Evolutionary conservation across 441 rosid species (phyloP), one percentile per base, ranked within the genome.

Genomic region (Erodium trifolium): DNA sequence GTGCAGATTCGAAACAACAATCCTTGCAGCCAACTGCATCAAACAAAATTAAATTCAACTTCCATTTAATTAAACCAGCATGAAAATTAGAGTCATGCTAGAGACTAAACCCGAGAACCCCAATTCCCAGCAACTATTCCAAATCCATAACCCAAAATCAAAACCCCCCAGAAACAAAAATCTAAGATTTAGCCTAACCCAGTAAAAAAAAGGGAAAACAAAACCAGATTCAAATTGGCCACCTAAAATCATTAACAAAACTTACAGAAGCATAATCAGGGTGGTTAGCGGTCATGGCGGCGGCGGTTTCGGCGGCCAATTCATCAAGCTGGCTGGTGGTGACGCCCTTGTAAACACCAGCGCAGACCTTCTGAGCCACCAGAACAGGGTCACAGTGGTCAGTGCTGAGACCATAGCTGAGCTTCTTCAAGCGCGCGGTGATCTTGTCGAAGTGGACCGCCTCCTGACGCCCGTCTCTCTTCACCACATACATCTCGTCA

Each of bases 281-380:
- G 71, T 92, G 98, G 62, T 87, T 88, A 11, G 96, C 79, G 0
- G 99, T 91, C 99, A 94, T 81, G 39, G 96, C 93, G 29, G 99
- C 99, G 2, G 99, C 93, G 2, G 99, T 94, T 73, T 94, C 99
- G 0, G 99, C 97, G 0, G 97, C 99, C 82, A 94, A 83, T 67
- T 94, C 99, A 77, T 94, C 99, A 5, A 94, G 93, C 73, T 90
- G 99, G 67, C 90, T 91, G 8, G 99, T 94, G 4, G 97, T 91
- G 53, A 94, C 96, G 14, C 98, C 99, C 74, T 90, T 92, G 72
- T 90, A 94, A 53, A 94, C 98, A 23, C 99, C 98, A 12, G 92
- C 92, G 53, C 98, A 94, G 16, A 94, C 98, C 82, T 91, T 94
- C 87, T 94, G 99, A 1, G 99, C 69, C 7, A 94, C 99, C 67